Percentiles rank a stretch among this genome's conserved stretches.
These are phyloP conservation scores for Luzula sylvatica DNA, from an alignment of 176 grass and related monocot species.

Conservation along the genomic window DNA sequence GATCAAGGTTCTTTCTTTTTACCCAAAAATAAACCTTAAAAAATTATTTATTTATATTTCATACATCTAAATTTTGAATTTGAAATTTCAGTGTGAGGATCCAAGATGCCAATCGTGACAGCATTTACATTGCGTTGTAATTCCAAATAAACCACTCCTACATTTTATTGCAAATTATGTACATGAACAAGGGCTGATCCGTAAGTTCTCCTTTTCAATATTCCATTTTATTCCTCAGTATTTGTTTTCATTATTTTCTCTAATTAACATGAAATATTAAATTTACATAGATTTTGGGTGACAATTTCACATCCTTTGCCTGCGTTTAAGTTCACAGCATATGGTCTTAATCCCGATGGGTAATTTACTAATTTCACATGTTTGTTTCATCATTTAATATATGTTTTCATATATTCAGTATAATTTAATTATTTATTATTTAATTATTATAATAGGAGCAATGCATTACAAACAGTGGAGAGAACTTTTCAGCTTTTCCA, in stretches of 20 bases:
- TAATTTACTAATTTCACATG: conserved; percentile 34
- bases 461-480: conserved; percentile 48
- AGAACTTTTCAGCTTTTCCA: conserved; percentile 77
- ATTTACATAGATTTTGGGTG: conserved; percentile 88
- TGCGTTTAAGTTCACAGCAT: conserved; percentile 56
- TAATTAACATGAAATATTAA: background rate
- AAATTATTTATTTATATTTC: background rate
- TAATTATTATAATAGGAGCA: conserved; percentile 34
- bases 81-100: conserved; percentile 73
- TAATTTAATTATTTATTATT: conserved; percentile 6
- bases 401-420: conserved; percentile 7
- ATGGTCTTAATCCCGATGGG: conserved; percentile 63
- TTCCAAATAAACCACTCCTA: conserved; percentile 58
- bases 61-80: background rate
- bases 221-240: background rate
- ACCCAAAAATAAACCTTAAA: background rate
- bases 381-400: background rate
- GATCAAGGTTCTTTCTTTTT: conserved; percentile 49
- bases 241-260: conserved; percentile 1
- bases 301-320: conserved; percentile 54
- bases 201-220: conserved; percentile 40
- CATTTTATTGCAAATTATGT: conserved; percentile 95
- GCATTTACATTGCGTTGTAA: conserved; percentile 69
- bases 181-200: conserved; percentile 76
- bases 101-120: conserved; percentile 56